Evolutionary conservation across 805 yeast species (phyloP).

Genomic region (Lachancea kluyveri): DNA sequence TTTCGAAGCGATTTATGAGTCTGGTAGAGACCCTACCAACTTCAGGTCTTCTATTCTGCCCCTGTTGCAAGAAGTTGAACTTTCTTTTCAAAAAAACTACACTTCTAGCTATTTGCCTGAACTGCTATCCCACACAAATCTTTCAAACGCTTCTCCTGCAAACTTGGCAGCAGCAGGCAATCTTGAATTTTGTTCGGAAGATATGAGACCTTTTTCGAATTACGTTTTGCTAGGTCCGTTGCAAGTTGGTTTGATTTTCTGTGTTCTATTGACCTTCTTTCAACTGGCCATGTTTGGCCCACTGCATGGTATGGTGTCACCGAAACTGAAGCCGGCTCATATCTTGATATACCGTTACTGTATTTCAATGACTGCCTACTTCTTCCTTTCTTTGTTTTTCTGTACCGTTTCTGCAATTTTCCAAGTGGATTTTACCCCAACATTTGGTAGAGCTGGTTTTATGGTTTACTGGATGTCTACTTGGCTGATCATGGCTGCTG

Average conservation of each 20-base stretch:
- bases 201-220: conserved; percentile 45
- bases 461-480: conserved; percentile 68
- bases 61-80: conserved; percentile 34
- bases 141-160: conserved; percentile 1
- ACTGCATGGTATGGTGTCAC: conserved; percentile 45
- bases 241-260: conserved; percentile 70
- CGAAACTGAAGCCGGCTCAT: conserved; percentile 37
- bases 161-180: conserved; percentile 22
- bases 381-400: conserved; percentile 52
- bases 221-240: conserved; percentile 56
- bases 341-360: conserved; percentile 48
- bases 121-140: conserved; percentile 25
- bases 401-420: conserved; percentile 60
- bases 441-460: conserved; percentile 67
- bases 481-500: conserved; percentile 65
- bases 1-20: conserved; percentile 45
- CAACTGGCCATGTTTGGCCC: conserved; percentile 54
- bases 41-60: conserved; percentile 43
- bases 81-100: conserved; percentile 19
- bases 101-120: conserved; percentile 18
- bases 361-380: conserved; percentile 45
- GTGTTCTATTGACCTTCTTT: conserved; percentile 68
- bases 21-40: conserved; percentile 55
- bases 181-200: conserved; percentile 33
- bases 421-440: conserved; percentile 50